Evolutionary conservation across 768 basidiomycete species (phyloP), one percentile per base, ranked within the genome.

Genomic region (Leucosporidium yakuticum): DNA sequence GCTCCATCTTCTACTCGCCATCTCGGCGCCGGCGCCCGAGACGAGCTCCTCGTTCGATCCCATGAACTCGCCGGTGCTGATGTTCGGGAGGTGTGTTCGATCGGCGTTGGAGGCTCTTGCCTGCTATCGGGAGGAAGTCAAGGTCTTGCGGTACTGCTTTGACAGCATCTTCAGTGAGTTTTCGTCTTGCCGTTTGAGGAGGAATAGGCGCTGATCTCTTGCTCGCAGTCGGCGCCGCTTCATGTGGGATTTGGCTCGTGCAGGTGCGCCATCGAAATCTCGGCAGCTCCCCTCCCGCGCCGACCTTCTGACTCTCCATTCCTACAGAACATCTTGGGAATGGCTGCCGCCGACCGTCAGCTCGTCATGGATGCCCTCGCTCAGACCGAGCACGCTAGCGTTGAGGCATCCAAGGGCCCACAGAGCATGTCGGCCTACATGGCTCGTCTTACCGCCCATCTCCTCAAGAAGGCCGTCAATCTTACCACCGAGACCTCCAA

Each of bases 361-460:
- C 39, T 44, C 14, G 39, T 15, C 8, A 44, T 44, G 39, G 39
- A 17, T 1, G 58, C 64, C 17, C 29, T 65, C 50, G 39, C 50
- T 4, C 64, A 59, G 15, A 36, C 60, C 11, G 36, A 65, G 29
- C 9, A 3, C 49, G 64, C 64, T 4, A 60, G 64, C 29, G 20
- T 50, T 1, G 29, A 39, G 17, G 20, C 29, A 6, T 60, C 64
- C 19, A 39, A 20, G 9, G 27, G 25, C 19, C 27, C 34, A 5
- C 58, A 65, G 39, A 23, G 23, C 21, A 65, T 65, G 64, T 49
- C 58, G 0, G 64, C 50, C 12, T 65, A 65, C 64, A 65, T 59
- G 4, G 25, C 49, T 44, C 39, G 39, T 2, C 14, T 44, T 3
- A 44, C 9, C 53, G 59, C 31, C 65, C 50, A 51, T n/a, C 50